Evolutionary conservation across 2,329 filamentous ascomycete species (phyloP).

Genomic region (Cadophora malorum): DNA sequence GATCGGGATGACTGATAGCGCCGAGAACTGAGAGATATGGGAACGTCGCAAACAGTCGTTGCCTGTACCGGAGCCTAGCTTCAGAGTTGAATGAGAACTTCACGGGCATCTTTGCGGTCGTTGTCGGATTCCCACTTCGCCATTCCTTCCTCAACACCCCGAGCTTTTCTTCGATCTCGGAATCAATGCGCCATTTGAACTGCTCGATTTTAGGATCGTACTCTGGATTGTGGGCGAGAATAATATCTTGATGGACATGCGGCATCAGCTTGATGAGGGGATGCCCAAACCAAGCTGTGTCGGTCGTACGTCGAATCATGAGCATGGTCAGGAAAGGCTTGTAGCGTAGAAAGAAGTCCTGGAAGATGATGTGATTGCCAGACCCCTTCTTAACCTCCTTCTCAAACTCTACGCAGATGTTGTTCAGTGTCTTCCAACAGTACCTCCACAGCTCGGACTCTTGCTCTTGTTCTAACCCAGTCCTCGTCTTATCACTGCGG

Average conservation of each 20-base stretch:
- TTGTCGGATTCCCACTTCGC: neutral
- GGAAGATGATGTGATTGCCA: conserved; percentile 11
- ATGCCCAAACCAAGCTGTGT: conserved; percentile 33
- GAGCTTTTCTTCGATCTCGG: conserved; percentile 3
- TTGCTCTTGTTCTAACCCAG: conserved; percentile 18
- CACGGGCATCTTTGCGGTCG: neutral
- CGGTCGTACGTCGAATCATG: conserved; percentile 34
- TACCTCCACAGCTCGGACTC: conserved; percentile 14
- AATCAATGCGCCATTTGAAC: conserved; percentile 4
- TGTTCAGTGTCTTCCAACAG: conserved; percentile 22
- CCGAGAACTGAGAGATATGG: conserved; percentile 29
- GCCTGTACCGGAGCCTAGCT: conserved; percentile 17
- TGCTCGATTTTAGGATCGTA: conserved; percentile 17
- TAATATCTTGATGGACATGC: conserved; percentile 33
- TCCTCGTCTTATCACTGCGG: neutral
- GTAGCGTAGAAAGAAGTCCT: conserved; percentile 16
- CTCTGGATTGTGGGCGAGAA: conserved; percentile 21
- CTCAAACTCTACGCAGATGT: conserved; percentile 29
- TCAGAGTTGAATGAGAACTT: conserved; percentile 22
- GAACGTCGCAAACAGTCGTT: conserved; percentile 31
- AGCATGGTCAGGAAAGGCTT: conserved; percentile 31
- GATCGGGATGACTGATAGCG: conserved; percentile 9
- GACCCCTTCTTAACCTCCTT: conserved; percentile 20
- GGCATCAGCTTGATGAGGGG: conserved; percentile 33
- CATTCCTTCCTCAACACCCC: conserved; percentile 11